Base-by-base conservation (phyloP, 495 filamentous ascomycete species). In the Amniculicola lignicola region DNA sequence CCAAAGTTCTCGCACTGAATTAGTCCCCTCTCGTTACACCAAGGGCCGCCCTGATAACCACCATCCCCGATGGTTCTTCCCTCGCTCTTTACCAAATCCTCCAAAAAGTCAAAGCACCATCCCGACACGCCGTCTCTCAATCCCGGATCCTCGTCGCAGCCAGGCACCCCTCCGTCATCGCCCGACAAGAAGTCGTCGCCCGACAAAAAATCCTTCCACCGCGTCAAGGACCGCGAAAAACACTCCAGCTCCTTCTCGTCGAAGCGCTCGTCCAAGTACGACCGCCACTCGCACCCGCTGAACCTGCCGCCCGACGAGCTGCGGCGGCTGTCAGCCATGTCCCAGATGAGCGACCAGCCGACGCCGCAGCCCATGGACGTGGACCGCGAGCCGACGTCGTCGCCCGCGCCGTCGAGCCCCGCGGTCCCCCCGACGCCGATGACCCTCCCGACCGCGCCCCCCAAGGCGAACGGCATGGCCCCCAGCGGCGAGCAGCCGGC, bases 301-400 rank as follows among this genome's bases (percentile, higher is more conserved):
- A 95, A 96, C 66, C 81, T 92, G 27, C 89, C 85, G 2, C 89
- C 88, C 33, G 88, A 93, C 71, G 83, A 94, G 78, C 78, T 87
- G 56, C 84, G 85, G 50, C 69, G 81, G 43, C 81, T 87, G 36
- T 85, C 82, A 60, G 81, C 81, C 67, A 82, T 79, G 69, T 52
- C 51, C 24, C 22, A 28, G 35, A 54, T 60, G 42, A 82, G 85
- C 55, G 63, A 82, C 72, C 57, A 61, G 51, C 52, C 47, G 16
- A 59, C 83, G 36, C 63, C 73, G 14, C 68, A 72, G 43, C 74
- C 80, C 45, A 95, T 95, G 88, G 89, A 96, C 53, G 72, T 90
- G 57, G 90, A 95, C 68, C 77, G 77, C 54, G 87, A 89, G 49
- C 74, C 74, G 62, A 76, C 76, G 42, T 75, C 65, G 50, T 73